These are phyloP conservation scores for Lactuca sativa DNA, from an alignment of 129 eudicot species.

Conservation along the genomic window DNA sequence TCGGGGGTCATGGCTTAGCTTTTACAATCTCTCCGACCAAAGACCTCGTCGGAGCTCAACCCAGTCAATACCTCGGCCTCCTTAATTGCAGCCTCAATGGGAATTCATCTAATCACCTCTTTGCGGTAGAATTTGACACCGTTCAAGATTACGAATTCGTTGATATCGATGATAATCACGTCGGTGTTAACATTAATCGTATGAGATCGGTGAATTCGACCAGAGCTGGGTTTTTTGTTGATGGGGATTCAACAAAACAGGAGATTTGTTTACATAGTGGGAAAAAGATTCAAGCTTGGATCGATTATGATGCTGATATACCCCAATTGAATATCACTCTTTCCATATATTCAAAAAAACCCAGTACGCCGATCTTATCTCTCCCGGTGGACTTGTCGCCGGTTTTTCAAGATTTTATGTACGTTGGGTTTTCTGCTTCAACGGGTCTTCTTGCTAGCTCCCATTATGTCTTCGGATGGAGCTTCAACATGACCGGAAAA, in stretches of 20 bases:
- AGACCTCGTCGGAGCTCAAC: slow-evolving; percentile 48
- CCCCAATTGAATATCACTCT: slow-evolving; percentile 41
- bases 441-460: slow-evolving; percentile 63
- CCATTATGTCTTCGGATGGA: slow-evolving; percentile 70
- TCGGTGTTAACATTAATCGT: slow-evolving; percentile 56
- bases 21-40: slow-evolving; percentile 55
- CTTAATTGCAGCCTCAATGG: slow-evolving; percentile 44
- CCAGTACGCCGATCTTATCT: slow-evolving; percentile 48
- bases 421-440: slow-evolving; percentile 69
- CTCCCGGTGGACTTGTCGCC: slow-evolving; percentile 46
- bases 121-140: slow-evolving; percentile 76
- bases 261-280: slow-evolving; percentile 51
- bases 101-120: slow-evolving; percentile 50
- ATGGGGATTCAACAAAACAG: slow-evolving; percentile 30
- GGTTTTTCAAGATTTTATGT: slow-evolving; percentile 52
- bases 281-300: slow-evolving; percentile 52
- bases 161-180: slow-evolving; percentile 65
- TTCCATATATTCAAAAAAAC: slow-evolving; percentile 46
- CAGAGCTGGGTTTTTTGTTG: slow-evolving; percentile 40
- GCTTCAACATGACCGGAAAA: slow-evolving; percentile 60
- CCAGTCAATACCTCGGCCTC: slow-evolving; percentile 64
- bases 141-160: slow-evolving; percentile 54
- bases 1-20: slow-evolving; percentile 76
- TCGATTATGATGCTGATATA: slow-evolving; percentile 51
- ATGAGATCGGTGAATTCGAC: slow-evolving; percentile 46